Evolutionary conservation across 495 filamentous ascomycete species (phyloP).

Genomic region (Antarctomyces pellizariae): DNA sequence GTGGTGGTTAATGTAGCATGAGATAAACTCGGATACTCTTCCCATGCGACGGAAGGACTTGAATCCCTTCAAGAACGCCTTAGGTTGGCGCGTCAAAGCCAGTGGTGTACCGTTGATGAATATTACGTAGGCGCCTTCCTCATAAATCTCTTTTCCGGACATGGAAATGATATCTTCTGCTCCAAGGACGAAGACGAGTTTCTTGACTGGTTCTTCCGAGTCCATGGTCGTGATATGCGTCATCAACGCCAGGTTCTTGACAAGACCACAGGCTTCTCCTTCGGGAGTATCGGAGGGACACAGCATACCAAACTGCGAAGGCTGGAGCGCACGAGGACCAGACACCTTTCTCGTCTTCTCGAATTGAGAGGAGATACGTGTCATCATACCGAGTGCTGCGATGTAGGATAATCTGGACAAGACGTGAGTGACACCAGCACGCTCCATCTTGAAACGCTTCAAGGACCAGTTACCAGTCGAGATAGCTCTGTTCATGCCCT

Average conservation of each 20-base stretch:
- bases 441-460: conserved; percentile 94
- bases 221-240: conserved; percentile 95
- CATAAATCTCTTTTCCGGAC: conserved; percentile 66
- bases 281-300: conserved; percentile 94
- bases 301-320: conserved; percentile 93
- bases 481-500: conserved; percentile 80
- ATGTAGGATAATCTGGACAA: conserved; percentile 91
- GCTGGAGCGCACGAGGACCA: conserved; percentile 84
- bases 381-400: conserved; percentile 99
- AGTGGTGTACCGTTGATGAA: conserved; percentile 88
- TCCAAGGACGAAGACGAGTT: conserved; percentile 53
- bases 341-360: conserved; percentile 93
- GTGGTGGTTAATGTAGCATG: conserved; percentile 85
- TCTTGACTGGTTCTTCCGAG: conserved; percentile 67
- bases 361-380: conserved; percentile 91
- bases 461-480: conserved; percentile 95
- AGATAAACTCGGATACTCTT: conserved; percentile 78
- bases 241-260: conserved; percentile 98
- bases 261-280: conserved; percentile 91
- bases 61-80: conserved; percentile 63
- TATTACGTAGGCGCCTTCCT: conserved; percentile 62
- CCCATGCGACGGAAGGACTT: conserved; percentile 66
- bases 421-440: conserved; percentile 91
- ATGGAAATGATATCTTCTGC: conserved; percentile 51
- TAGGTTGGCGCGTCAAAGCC: conserved; percentile 60